A percentile compares a stretch with the other conserved stretches of the same genome.
Evolutionary conservation across 495 filamentous ascomycete genomes (phyloP).

Genomic region (Talaromyces ruber): DNA sequence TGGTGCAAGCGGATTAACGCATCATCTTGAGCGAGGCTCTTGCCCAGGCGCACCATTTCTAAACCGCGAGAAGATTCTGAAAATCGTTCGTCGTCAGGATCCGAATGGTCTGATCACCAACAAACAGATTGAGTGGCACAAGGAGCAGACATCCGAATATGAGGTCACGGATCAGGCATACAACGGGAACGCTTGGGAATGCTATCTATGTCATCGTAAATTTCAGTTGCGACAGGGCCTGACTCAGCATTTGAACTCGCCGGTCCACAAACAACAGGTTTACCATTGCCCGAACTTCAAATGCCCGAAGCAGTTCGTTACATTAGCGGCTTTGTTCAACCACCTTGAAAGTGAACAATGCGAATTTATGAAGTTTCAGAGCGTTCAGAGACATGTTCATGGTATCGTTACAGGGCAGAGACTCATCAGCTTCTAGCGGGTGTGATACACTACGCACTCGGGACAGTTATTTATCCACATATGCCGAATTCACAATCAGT

Average conservation of each 20-base stretch:
- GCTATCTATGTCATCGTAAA: constrained; percentile 33
- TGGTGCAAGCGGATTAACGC: constrained; percentile 30
- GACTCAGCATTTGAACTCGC: constrained; percentile 28
- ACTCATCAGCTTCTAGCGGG: constrained; percentile 6
- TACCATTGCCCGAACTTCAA: constrained; percentile 45
- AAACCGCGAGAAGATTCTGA: constrained; percentile 30
- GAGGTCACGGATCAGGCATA: constrained; percentile 17
- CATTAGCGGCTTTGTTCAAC: constrained; percentile 40
- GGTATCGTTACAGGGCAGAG: constrained; percentile 8
- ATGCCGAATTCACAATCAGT: not conserved
- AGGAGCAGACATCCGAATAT: constrained; percentile 12
- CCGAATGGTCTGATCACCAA: constrained; percentile 29
- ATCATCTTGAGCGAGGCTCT: constrained; percentile 37
- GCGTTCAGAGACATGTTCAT: constrained; percentile 24
- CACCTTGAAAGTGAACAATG: constrained; percentile 50
- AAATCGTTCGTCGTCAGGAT: constrained; percentile 22
- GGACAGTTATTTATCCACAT: not conserved
- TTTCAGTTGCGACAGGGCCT: constrained; percentile 18
- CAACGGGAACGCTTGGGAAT: constrained; percentile 34
- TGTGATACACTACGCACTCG: not conserved
- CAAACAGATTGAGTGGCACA: constrained; percentile 27
- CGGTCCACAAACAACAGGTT: constrained; percentile 32
- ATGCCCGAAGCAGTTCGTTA: constrained; percentile 38
- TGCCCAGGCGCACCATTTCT: constrained; percentile 24
- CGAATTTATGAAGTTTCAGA: constrained; percentile 36